Percentiles rank a stretch among this genome's conserved stretches.
Evolutionary conservation across 257 asterid species (phyloP).

Genomic region (Parsonsia alboflavescens): DNA sequence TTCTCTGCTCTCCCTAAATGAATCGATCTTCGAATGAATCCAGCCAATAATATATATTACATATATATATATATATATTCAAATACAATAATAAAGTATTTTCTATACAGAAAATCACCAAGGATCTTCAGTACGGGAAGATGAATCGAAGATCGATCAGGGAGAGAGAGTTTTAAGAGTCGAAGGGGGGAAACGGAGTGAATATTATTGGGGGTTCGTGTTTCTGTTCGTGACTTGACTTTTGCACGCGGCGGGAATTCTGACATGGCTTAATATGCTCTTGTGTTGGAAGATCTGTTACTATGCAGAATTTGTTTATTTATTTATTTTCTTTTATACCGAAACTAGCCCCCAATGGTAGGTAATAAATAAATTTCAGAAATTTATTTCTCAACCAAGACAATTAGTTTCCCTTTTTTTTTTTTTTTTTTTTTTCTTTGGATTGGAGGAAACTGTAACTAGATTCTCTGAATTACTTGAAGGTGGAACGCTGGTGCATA

Average conservation of each 20-base stretch:
- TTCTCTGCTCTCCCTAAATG: neutral
- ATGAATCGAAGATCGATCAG: neutral
- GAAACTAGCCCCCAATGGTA: neutral
- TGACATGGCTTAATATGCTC: neutral
- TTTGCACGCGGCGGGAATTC: constrained; percentile 20
- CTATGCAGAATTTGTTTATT: neutral
- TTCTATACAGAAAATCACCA: neutral
- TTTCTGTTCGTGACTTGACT: constrained; percentile 12
- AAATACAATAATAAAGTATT: neutral
- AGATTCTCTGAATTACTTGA: neutral
- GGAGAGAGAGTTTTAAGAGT: neutral
- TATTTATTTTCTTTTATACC: neutral
- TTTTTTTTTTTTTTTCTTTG: neutral
- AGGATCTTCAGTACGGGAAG: constrained; percentile 1
- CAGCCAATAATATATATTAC: neutral
- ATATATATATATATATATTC: neutral
- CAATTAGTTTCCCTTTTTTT: neutral
- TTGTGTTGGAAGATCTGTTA: neutral
- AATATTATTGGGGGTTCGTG: neutral
- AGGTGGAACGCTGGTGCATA: neutral
- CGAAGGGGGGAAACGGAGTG: neutral
- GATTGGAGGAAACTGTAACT: neutral
- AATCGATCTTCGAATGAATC: neutral
- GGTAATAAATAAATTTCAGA: neutral
- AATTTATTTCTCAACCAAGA: neutral